These are phyloP conservation scores for Mycosarcoma maydis DNA, from an alignment of 1,284 basidiomycete species.

Conservation along the genomic window DNA sequence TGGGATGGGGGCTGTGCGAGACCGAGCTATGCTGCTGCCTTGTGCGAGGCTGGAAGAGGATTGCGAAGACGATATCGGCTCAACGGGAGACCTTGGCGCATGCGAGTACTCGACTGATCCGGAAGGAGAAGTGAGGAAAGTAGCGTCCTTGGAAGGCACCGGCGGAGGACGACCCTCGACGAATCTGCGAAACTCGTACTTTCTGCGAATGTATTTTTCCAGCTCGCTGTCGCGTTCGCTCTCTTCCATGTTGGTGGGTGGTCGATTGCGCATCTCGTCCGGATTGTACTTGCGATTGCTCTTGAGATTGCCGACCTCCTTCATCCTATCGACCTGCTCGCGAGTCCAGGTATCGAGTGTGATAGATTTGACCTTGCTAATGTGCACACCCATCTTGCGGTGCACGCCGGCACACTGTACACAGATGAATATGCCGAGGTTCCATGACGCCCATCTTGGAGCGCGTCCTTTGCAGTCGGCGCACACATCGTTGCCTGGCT, in stretches of 20 bases:
- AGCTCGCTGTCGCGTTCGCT: constrained; percentile 80
- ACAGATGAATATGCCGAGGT: constrained; percentile 71
- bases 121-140: constrained; percentile 35
- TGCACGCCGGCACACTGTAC: constrained; percentile 85
- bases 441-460: constrained; percentile 84
- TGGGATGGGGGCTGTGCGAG: constrained; percentile 53
- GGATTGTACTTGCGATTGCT: constrained; percentile 80
- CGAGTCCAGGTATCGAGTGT: constrained; percentile 84
- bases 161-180: constrained; percentile 52
- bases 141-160: constrained; percentile 53
- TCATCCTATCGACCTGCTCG: constrained; percentile 83
- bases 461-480: constrained; percentile 81
- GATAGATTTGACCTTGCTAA: constrained; percentile 76
- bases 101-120: constrained; percentile 6
- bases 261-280: constrained; percentile 78
- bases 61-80: constrained; percentile 1
- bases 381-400: constrained; percentile 80
- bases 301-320: constrained; percentile 77
- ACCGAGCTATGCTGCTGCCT: constrained; percentile 39
- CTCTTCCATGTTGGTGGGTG: constrained; percentile 80
- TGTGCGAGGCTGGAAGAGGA: constrained; percentile 6
- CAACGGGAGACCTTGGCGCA: constrained; percentile 9
- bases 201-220: constrained; percentile 82
- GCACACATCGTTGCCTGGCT: constrained; percentile 83
- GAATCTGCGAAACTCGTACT: constrained; percentile 67